phyloP scores from a whole-genome alignment of 768 basidiomycete genomes.

The Dentipellis fragilis region DNA sequence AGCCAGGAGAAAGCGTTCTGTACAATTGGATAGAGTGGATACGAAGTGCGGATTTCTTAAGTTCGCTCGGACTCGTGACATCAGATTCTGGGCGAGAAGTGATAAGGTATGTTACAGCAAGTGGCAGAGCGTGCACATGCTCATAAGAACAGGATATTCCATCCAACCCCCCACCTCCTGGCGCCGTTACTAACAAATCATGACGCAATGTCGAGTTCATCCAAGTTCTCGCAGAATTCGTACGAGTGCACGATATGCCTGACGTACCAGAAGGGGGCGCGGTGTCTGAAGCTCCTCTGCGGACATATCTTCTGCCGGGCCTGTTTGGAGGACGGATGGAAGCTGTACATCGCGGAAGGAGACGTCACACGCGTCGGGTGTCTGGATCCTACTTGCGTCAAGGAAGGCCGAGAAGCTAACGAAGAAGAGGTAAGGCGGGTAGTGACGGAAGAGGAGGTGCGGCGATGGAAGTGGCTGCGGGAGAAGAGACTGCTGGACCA shows the following conservation, averaged over 20 bases:
- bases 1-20: conserved; percentile 47
- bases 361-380: conserved; percentile 69
- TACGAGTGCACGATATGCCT: conserved; percentile 76
- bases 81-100: conserved; percentile 18
- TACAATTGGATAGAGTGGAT: conserved; percentile 69
- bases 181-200: conserved; percentile 36
- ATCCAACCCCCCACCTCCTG: conserved; percentile 48
- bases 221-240: conserved; percentile 51
- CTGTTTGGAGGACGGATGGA: conserved; percentile 79
- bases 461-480: conserved; percentile 70
- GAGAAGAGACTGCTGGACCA: conserved; percentile 64
- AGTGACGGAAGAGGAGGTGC: conserved; percentile 51
- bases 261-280: conserved; percentile 59
- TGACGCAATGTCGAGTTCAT: conserved; percentile 35
- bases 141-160: conserved; percentile 32
- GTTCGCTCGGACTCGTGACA: conserved; percentile 29
- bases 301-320: conserved; percentile 76
- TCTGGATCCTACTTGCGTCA: conserved; percentile 74
- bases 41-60: conserved; percentile 55
- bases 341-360: conserved; percentile 70
- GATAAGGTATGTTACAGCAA: conserved; percentile 27
- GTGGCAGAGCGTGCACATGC: conserved; percentile 1
- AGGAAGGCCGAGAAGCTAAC: conserved; percentile 43
- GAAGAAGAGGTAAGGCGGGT: conserved; percentile 69
- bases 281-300: conserved; percentile 63